Evolutionary conservation across 257 asterid genomes (phyloP).

Genomic region (Fraxinus pennsylvanica): DNA sequence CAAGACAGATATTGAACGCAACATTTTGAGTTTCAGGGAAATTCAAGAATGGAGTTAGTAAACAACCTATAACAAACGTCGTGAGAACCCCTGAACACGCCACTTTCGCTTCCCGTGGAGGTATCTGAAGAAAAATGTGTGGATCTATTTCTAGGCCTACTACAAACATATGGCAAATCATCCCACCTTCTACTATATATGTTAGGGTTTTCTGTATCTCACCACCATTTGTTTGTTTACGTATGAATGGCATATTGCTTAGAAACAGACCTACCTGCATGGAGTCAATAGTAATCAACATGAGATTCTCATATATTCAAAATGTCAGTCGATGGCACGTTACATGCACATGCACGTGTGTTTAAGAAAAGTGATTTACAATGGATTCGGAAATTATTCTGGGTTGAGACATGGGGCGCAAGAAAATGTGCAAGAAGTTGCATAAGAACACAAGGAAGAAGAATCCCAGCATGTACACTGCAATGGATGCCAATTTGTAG

Average conservation of each 20-base stretch:
- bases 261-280: slow-evolving; percentile 75
- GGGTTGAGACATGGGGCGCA: slow-evolving; percentile 78
- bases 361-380: slow-evolving; percentile 35
- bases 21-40: slow-evolving; percentile 36
- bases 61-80: slow-evolving; percentile 61
- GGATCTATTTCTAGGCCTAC: slow-evolving; percentile 88
- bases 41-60: slow-evolving; percentile 48
- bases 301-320: neutral
- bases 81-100: slow-evolving; percentile 64
- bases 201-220: slow-evolving; percentile 51
- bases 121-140: slow-evolving; percentile 60
- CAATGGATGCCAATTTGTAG: slow-evolving; percentile 54
- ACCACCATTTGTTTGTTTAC: slow-evolving; percentile 29
- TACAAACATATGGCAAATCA: slow-evolving; percentile 89
- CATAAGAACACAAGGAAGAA: slow-evolving; percentile 77
- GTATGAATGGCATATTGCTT: slow-evolving; percentile 60
- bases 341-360: neutral
- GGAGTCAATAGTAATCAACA: neutral
- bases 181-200: slow-evolving; percentile 76
- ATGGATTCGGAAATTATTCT: slow-evolving; percentile 78
- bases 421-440: slow-evolving; percentile 65
- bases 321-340: too few relatives aligned
- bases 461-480: slow-evolving; percentile 77
- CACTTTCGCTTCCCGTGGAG: slow-evolving; percentile 72
- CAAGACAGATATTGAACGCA: slow-evolving; percentile 63